A percentile compares a stretch with the other conserved stretches of the same genome.
Conservation (phyloP, 208 protist genomes). For the Porcisia deanei region DNA sequence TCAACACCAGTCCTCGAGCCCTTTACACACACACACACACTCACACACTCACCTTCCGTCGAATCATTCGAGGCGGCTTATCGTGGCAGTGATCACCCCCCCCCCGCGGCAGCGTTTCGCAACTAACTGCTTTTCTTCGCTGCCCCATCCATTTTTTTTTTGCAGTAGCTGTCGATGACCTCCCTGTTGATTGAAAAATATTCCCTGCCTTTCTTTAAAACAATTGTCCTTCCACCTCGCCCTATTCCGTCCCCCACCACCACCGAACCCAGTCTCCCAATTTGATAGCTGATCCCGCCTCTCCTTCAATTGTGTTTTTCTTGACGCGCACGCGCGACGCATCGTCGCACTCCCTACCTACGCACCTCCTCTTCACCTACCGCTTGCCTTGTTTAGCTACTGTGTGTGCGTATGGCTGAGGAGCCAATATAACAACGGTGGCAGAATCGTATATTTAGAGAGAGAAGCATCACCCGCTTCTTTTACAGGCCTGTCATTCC, state of each 20-base stretch:
- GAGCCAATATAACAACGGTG: neutral
- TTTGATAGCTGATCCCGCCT: too few relatives aligned
- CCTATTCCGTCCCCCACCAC: neutral
- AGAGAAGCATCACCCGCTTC: neutral
- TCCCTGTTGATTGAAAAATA: too few relatives aligned
- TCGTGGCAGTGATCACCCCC: neutral
- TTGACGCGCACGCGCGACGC: neutral
- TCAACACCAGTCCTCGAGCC: neutral
- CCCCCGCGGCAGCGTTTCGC: neutral
- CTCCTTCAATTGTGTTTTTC: too few relatives aligned
- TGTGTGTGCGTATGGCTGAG: neutral
- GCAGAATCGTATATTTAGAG: neutral
- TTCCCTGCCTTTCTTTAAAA: neutral
- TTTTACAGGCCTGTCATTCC: neutral
- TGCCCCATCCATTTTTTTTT: neutral
- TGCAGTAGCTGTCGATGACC: too few relatives aligned
- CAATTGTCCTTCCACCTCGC: neutral
- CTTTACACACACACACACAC: too few relatives aligned
- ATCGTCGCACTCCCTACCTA: neutral
- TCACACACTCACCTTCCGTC: neutral
- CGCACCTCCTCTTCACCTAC: neutral
- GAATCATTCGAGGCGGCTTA: neutral
- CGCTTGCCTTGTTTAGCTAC: neutral
- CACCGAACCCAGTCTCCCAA: too few relatives aligned
- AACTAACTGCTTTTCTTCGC: neutral